Conservation (phyloP, 1,139 yeast species). For the Protomyces pachydermus region DNA sequence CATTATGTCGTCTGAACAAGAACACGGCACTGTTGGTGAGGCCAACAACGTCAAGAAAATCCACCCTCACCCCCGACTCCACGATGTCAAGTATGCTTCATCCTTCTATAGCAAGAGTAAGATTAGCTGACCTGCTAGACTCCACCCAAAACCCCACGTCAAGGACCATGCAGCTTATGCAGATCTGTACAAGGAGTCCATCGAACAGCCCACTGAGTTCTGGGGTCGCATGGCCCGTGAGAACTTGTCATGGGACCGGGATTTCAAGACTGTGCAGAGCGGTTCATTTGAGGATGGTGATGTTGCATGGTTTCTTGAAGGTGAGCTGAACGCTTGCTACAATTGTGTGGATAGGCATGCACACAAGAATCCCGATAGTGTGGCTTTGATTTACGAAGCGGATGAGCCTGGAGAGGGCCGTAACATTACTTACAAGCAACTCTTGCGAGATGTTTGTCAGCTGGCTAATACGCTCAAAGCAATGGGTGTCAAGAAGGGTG, state of each 20-base stretch:
- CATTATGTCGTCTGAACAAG: background rate
- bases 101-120: no score
- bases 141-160: conserved; percentile 43
- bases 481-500: conserved; percentile 91
- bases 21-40: conserved; percentile 55
- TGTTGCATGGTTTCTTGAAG: conserved; percentile 88
- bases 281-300: conserved; percentile 79
- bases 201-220: conserved; percentile 74
- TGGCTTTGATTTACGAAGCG: conserved; percentile 88
- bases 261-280: conserved; percentile 61
- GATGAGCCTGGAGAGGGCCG: conserved; percentile 75
- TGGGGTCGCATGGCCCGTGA: conserved; percentile 80
- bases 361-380: conserved; percentile 70
- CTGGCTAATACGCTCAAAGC: conserved; percentile 80
- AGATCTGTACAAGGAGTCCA: conserved; percentile 67
- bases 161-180: conserved; percentile 61
- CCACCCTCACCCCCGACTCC: conserved; percentile 63
- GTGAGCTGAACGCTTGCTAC: conserved; percentile 87
- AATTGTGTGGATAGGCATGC: conserved; percentile 98
- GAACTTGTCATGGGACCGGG: conserved; percentile 77
- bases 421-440: conserved; percentile 75
- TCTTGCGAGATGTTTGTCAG: conserved; percentile 77
- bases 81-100: conserved; percentile 55
- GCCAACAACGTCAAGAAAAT: conserved; percentile 56
- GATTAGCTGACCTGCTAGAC: background rate